Percentiles rank a stretch among this genome's conserved stretches.
These are phyloP conservation scores for Starmerella davenportii DNA, from an alignment of 805 yeast species.

Conservation along the genomic window DNA sequence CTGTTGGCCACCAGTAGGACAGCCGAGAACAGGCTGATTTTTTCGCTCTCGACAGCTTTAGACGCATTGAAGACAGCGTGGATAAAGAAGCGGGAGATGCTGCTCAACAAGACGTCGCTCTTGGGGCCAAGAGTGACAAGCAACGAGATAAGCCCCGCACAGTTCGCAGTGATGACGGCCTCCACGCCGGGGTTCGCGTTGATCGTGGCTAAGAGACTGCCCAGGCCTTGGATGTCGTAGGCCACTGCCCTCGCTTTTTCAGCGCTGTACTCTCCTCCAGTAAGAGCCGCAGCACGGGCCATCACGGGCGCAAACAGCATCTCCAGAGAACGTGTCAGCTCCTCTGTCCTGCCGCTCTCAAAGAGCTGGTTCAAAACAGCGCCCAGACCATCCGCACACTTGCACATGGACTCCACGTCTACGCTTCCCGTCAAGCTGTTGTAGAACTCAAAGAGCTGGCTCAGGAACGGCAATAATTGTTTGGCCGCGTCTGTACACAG, in stretches of 20 bases:
- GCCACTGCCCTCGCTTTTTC: conserved; percentile 6
- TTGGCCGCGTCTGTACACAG: conserved; percentile 81
- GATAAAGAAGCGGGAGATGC: conserved; percentile 10
- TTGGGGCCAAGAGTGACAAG: conserved; percentile 3
- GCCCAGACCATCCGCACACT: conserved; percentile 77
- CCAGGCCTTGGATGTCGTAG: conserved; percentile 33
- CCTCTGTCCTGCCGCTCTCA: conserved; percentile 17
- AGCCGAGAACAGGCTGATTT: conserved; percentile 5
- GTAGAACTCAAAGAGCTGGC: conserved; percentile 61
- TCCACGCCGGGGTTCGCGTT: conserved; percentile 16
- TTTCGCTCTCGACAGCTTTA: conserved; percentile 3
- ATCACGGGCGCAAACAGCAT: conserved; percentile 57
- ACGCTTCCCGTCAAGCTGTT: conserved; percentile 35
- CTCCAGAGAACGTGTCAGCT: conserved; percentile 34
- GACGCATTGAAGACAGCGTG: conserved; percentile 12
- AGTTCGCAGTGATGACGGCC: not conserved
- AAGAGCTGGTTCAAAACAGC: conserved; percentile 35
- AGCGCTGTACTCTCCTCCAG: not conserved
- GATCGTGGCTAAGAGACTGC: conserved; percentile 48
- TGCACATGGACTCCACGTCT: conserved; percentile 53
- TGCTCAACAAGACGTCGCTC: conserved; percentile 4
- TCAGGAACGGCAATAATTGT: conserved; percentile 45
- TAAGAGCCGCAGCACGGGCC: conserved; percentile 27
- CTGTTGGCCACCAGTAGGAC: not conserved
- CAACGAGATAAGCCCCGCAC: not conserved